phyloP scores from a whole-genome alignment of 352 stramenopile genomes.

The Paralagenidium karlingii region DNA sequence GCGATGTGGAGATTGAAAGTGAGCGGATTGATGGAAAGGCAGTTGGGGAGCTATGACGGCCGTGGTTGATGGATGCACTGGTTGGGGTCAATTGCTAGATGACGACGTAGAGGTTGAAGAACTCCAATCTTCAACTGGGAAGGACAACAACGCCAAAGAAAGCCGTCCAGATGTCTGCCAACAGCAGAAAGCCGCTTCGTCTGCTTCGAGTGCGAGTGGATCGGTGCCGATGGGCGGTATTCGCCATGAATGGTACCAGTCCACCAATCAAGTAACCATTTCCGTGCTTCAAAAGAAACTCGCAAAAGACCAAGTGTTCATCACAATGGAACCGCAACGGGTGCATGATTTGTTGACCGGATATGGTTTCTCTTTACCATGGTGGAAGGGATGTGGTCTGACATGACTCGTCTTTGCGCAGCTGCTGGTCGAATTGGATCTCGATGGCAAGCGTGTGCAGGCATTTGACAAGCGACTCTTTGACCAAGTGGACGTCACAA shows the following conservation, averaged over 20 bases:
- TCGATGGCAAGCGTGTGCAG: slow-evolving; percentile 39
- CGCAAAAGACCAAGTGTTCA: slow-evolving; percentile 36
- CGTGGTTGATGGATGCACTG: background rate
- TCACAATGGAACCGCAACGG: slow-evolving; percentile 15
- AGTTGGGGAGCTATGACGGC: background rate
- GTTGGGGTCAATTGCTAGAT: too few relatives aligned
- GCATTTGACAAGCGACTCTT: slow-evolving; percentile 57
- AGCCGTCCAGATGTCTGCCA: too few relatives aligned
- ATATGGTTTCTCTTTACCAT: background rate
- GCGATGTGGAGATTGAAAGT: slow-evolving; percentile 44
- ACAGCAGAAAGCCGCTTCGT: too few relatives aligned
- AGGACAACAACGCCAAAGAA: too few relatives aligned
- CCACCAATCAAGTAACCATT: slow-evolving; percentile 57
- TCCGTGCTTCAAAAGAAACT: slow-evolving; percentile 80
- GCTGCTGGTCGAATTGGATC: slow-evolving; percentile 27
- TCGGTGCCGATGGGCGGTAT: too few relatives aligned
- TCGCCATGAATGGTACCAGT: slow-evolving; percentile 86
- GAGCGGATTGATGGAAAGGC: background rate
- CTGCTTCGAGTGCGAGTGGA: too few relatives aligned
- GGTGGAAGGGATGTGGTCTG: too few relatives aligned
- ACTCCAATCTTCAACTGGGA: too few relatives aligned
- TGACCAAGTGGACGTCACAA: slow-evolving; percentile 41
- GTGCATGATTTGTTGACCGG: background rate
- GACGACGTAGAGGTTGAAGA: too few relatives aligned
- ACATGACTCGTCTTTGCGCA: slow-evolving; percentile 4